Percentiles rank a stretch among this genome's conserved stretches.
These are phyloP conservation scores for Wickerhamiella azyma DNA, from an alignment of 805 yeast species.

Conservation along the genomic window DNA sequence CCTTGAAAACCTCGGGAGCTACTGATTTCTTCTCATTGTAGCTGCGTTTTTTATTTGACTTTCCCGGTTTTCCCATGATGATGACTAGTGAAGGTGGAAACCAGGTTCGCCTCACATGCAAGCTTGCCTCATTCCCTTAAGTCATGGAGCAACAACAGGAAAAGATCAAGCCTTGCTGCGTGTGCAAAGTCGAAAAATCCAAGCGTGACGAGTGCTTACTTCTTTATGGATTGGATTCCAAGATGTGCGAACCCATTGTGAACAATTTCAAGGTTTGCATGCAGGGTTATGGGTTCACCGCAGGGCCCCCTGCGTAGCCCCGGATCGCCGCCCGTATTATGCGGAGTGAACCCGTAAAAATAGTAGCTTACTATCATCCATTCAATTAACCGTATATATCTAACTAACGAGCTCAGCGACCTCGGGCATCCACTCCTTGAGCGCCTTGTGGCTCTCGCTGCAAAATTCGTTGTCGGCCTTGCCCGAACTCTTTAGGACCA, in stretches of 20 bases:
- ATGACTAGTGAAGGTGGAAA: background rate
- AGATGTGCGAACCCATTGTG: constrained; percentile 63
- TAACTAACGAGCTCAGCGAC: constrained; percentile 16
- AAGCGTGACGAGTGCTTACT: constrained; percentile 78
- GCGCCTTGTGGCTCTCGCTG: constrained; percentile 26
- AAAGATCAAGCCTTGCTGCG: constrained; percentile 94
- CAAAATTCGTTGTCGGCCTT: constrained; percentile 26
- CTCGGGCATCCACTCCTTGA: constrained; percentile 29
- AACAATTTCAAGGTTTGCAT: constrained; percentile 70
- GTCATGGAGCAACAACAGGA: constrained; percentile 1
- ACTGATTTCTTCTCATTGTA: constrained; percentile 16
- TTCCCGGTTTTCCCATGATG: constrained; percentile 18
- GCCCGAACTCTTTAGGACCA: constrained; percentile 27
- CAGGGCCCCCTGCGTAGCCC: no score
- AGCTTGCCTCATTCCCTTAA: background rate
- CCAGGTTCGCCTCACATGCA: background rate
- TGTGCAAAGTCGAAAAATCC: constrained; percentile 73
- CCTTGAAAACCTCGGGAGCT: constrained; percentile 19
- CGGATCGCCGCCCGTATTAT: no score
- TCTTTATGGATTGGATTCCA: constrained; percentile 68
- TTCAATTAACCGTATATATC: constrained; percentile 6
- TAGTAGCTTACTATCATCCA: no score
- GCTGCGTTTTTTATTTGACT: constrained; percentile 11
- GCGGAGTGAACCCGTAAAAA: no score
- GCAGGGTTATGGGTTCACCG: constrained; percentile 78